Conservation (phyloP, 192 early-diverging fungal species). For the Spinellus fusiger region DNA sequence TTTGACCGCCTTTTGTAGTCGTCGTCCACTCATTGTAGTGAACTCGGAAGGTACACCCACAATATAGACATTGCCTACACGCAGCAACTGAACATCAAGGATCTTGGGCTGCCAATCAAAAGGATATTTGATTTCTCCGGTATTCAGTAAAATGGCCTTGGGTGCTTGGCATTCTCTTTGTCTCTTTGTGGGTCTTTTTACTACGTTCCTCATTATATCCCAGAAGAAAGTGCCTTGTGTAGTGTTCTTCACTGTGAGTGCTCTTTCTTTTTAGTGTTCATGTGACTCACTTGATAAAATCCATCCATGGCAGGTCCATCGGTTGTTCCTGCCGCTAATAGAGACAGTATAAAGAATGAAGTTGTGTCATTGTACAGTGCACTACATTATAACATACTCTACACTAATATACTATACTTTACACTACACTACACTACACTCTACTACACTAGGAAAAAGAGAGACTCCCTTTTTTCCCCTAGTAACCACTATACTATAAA, state of each 20-base stretch:
- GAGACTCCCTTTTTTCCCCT: neutral
- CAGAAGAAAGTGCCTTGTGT: conserved; percentile 20
- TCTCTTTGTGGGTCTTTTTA: conserved; percentile 22
- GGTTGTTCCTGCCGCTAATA: conserved; percentile 48
- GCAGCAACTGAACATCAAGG: conserved; percentile 46
- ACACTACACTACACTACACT: no score
- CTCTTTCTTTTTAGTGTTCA: neutral
- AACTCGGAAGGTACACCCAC: conserved; percentile 52
- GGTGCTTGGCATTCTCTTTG: conserved; percentile 46
- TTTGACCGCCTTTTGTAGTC: conserved; percentile 20
- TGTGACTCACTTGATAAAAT: conserved; percentile 17
- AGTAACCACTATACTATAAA: no score
- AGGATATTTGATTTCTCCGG: conserved; percentile 44
- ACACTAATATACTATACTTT: no score
- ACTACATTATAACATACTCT: neutral
- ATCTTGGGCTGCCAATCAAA: conserved; percentile 45
- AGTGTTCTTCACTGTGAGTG: neutral
- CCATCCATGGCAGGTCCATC: conserved; percentile 41
- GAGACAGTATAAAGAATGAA: neutral
- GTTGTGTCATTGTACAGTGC: no score
- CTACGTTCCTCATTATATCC: conserved; percentile 8
- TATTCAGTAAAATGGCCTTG: conserved; percentile 51
- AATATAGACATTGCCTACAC: conserved; percentile 37
- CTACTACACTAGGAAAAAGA: no score
- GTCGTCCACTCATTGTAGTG: conserved; percentile 57